phyloP scores from a whole-genome alignment of 1,284 basidiomycete genomes.

The Entoloma clypeatum region DNA sequence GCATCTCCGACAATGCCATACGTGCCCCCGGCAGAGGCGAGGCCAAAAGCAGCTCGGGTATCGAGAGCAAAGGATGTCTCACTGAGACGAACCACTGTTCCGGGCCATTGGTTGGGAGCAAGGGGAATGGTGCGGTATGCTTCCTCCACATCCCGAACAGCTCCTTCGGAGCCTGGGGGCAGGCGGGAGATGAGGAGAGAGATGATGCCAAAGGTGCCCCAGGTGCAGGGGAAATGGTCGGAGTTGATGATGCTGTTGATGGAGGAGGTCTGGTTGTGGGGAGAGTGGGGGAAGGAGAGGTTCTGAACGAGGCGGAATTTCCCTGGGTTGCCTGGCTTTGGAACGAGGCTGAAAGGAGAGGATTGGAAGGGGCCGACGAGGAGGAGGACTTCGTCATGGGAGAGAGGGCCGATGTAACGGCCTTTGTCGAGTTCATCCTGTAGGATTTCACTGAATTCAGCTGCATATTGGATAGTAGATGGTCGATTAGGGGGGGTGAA shows the following conservation, averaged over 20 bases:
- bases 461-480: too few relatives aligned
- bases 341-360: too few relatives aligned
- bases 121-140: slow-evolving; percentile 34
- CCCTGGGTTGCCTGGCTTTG: too few relatives aligned
- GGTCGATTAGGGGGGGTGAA: too few relatives aligned
- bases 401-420: too few relatives aligned
- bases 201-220: slow-evolving; percentile 35
- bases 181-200: slow-evolving; percentile 25
- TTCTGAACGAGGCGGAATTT: too few relatives aligned
- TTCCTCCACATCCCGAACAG: slow-evolving; percentile 31
- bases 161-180: slow-evolving; percentile 32
- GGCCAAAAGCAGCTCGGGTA: slow-evolving; percentile 29
- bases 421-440: too few relatives aligned
- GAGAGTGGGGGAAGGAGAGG: slow-evolving; percentile 32
- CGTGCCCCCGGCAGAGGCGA: slow-evolving; percentile 24
- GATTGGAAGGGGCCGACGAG: too few relatives aligned
- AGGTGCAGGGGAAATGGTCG: slow-evolving; percentile 34
- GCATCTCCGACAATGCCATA: slow-evolving; percentile 32
- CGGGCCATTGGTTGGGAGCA: slow-evolving; percentile 32
- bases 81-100: slow-evolving; percentile 22
- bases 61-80: slow-evolving; percentile 27
- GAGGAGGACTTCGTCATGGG: too few relatives aligned
- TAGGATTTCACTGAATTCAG: too few relatives aligned
- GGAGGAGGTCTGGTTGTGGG: slow-evolving; percentile 17
- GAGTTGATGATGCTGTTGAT: slow-evolving; percentile 37